Evolutionary conservation across 2,329 filamentous ascomycete genomes (phyloP).

Genomic region (Penicillium griseofulvum): DNA sequence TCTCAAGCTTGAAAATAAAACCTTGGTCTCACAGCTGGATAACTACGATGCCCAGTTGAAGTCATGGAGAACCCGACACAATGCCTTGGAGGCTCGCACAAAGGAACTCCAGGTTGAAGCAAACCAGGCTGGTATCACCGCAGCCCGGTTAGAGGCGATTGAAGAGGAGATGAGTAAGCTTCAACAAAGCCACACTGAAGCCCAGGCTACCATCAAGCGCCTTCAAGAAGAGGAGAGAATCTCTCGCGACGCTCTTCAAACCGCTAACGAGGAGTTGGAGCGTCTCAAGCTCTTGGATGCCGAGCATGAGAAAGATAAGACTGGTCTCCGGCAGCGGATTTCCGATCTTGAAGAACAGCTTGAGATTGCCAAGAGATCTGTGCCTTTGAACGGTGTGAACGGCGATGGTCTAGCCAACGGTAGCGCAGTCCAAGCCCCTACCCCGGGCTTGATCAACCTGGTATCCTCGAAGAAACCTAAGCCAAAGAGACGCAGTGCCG

Average conservation of each 20-base stretch:
- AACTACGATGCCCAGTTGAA: slow-evolving; percentile 96
- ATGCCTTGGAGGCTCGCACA: slow-evolving; percentile 79
- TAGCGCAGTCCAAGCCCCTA: slow-evolving; percentile 51
- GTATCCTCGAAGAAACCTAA: slow-evolving; percentile 97
- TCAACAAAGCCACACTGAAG: slow-evolving; percentile 85
- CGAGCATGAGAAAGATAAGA: slow-evolving; percentile 80
- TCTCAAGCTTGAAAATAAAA: slow-evolving; percentile 93
- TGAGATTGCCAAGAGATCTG: slow-evolving; percentile 76
- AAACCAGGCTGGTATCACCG: slow-evolving; percentile 94
- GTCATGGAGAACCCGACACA: slow-evolving; percentile 91
- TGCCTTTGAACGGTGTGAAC: slow-evolving; percentile 63
- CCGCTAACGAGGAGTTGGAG: slow-evolving; percentile 78
- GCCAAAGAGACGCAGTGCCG: slow-evolving; percentile 73
- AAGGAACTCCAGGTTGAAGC: slow-evolving; percentile 96
- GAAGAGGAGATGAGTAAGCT: slow-evolving; percentile 95
- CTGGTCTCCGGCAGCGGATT: slow-evolving; percentile 80
- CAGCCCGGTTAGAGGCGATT: slow-evolving; percentile 84
- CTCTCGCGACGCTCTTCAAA: slow-evolving; percentile 76
- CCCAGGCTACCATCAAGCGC: slow-evolving; percentile 82
- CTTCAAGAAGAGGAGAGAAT: slow-evolving; percentile 92
- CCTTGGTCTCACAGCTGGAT: slow-evolving; percentile 80
- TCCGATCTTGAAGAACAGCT: slow-evolving; percentile 88
- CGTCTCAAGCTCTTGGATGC: slow-evolving; percentile 70
- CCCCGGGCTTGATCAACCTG: slow-evolving; percentile 86
- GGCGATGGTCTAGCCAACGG: slow-evolving; percentile 64